Evolutionary conservation across 176 grass and related monocot genomes (phyloP).

Genomic region (Urochloa ruziziensis): DNA sequence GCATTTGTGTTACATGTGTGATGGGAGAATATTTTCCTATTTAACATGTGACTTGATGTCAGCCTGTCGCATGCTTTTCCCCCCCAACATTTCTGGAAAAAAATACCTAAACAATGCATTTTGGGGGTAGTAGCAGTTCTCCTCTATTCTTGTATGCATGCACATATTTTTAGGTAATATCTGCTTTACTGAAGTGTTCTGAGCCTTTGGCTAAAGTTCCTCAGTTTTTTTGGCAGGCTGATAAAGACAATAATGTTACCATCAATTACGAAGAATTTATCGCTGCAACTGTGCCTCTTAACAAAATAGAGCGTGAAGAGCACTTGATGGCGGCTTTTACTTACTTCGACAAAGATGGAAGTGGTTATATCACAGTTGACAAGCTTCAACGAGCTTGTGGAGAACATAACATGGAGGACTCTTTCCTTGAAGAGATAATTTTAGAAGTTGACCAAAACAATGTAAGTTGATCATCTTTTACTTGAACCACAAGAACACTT

Average conservation of each 20-base stretch:
- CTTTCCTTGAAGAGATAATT: conserved; percentile 81
- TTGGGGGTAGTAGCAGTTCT: neutral
- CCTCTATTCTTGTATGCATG: conserved; percentile 6
- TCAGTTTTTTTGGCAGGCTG: conserved; percentile 50
- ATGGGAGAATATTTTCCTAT: neutral
- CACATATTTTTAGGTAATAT: neutral
- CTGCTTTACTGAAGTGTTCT: neutral
- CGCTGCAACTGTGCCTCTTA: conserved; percentile 86
- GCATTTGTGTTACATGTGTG: neutral
- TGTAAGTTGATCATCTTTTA: conserved; percentile 52
- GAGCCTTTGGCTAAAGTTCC: conserved; percentile 3
- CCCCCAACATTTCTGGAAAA: neutral
- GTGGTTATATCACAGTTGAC: conserved; percentile 85
- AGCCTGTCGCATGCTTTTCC: neutral
- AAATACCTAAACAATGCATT: neutral
- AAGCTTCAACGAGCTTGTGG: conserved; percentile 82
- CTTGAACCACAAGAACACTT: neutral
- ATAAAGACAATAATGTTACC: conserved; percentile 71
- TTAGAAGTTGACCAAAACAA: conserved; percentile 86
- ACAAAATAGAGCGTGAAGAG: conserved; percentile 91
- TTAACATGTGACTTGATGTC: neutral
- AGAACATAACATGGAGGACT: conserved; percentile 72
- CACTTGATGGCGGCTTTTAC: conserved; percentile 92
- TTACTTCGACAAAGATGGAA: conserved; percentile 96
- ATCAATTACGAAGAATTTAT: conserved; percentile 97